Percentiles rank a stretch among this genome's conserved stretches.
These are phyloP conservation scores for Cyclotella baltica DNA, from an alignment of 108 stramenopile species.

Conservation along the genomic window DNA sequence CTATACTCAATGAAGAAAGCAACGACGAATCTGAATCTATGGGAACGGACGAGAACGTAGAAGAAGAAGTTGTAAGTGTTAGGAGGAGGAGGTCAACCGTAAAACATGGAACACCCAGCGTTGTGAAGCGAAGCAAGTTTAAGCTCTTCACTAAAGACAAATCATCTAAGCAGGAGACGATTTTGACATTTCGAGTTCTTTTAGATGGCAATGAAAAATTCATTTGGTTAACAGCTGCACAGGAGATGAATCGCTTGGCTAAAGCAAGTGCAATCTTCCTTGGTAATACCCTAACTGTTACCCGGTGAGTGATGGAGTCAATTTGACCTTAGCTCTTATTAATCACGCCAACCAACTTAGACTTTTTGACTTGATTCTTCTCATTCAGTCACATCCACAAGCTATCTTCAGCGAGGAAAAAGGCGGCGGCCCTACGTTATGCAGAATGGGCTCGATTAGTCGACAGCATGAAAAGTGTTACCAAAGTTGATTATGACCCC, in stretches of 20 bases:
- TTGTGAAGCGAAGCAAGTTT: slow-evolving; percentile 1
- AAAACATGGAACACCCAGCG: background rate
- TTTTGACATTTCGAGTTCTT: slow-evolving; percentile 34
- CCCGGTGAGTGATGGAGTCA: background rate
- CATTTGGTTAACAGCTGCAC: slow-evolving; percentile 43
- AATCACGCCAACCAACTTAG: background rate
- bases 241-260: slow-evolving; percentile 30
- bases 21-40: background rate
- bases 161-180: slow-evolving; percentile 27
- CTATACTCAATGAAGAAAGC: slow-evolving; percentile 11
- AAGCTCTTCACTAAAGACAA: background rate
- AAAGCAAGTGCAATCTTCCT: slow-evolving; percentile 23
- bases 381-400: slow-evolving; percentile 21
- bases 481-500: slow-evolving; percentile 9
- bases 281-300: slow-evolving; percentile 15
- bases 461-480: slow-evolving; percentile 29
- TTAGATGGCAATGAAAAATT: slow-evolving; percentile 49
- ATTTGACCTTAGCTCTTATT: no score
- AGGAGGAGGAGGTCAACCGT: background rate
- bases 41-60: background rate
- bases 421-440: slow-evolving; percentile 25
- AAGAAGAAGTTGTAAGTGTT: no score
- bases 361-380: background rate
- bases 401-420: slow-evolving; percentile 5
- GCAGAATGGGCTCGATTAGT: slow-evolving; percentile 46